Evolutionary conservation across 2,329 filamentous ascomycete species (phyloP), one percentile per base, ranked within the genome.

Genomic region (Ophioceras dolichostomum): DNA sequence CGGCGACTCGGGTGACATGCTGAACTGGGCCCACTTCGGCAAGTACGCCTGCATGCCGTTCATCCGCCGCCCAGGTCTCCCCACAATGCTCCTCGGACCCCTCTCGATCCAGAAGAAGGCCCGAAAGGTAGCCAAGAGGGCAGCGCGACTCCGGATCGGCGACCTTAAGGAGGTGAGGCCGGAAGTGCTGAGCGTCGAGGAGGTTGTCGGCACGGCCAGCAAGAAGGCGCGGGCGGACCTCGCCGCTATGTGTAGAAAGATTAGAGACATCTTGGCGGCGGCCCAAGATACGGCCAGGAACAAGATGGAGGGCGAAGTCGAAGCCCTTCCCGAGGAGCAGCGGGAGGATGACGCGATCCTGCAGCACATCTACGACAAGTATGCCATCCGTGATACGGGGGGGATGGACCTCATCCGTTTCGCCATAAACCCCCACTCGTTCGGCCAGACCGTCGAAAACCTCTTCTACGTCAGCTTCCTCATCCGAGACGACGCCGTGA

Each of bases 381-480:
- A 82, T 48, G 73, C 78, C 3, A 62, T 94, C 12, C 70, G 76
- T 10, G 66, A 69, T 14, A 76, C 77, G 2, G 79, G 78, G 2
- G 83, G 84, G 13, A 73, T 94, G 4, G 76, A 83, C 35, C 60
- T 95, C 10, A 81, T 95, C 55, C 77, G 82, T 37, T 96, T 95
- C 47, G 84, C 87, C 29, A 73, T 96, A 45, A 94, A 98, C 48
- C 91, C 91, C 1, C 65, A 65, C 28, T 94, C 86, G 1, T 98
- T 96, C 50, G 85, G 85, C 0, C 91, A 98, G 58, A 94, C 87
- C 0, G 79, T 98, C 6, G 91, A 98, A 55, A 98, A 98, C 49
- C 67, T 98, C 49, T 98, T 98, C 58, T 96, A 96, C 55, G 75
- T 94, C 47, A 93, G 85, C 54, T 98, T 98, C 52, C 62, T 98